Base-by-base conservation (phyloP, 495 filamentous ascomycete species). In the Aspergillus campestris region DNA sequence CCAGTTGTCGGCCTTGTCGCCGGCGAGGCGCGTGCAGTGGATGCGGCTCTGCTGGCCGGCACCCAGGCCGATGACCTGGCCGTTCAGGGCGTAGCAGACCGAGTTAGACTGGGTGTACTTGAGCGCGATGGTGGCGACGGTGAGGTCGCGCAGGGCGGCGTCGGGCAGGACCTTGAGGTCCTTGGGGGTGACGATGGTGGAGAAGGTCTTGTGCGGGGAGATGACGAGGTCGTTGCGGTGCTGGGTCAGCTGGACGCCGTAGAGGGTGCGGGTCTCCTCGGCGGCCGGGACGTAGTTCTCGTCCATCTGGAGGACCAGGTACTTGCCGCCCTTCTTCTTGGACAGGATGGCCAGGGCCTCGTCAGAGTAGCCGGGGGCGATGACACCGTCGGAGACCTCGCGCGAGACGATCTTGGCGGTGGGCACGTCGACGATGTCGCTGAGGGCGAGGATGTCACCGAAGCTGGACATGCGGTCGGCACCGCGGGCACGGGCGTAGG, bases 41-140 rank as follows among this genome's bases (percentile, higher is more conserved):
- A 98, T 98, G 53, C 92, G 82, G 49, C 86, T 91, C 70, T 98
- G 92, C 67, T 98, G 92, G 41, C 92, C 92, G 41, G 92, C 92
- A 50, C 94, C 92, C 36, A 98, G 78, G 40, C 92, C 92, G 52
- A 98, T 80, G 63, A 95, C 75, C 65, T 97, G 94, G 11, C 92
- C 92, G 53, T 95, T 87, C 46, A 91, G 80, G 35, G 92, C 89
- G 61, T 96, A 97, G 79, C 92, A 96, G 55, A 98, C 92, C 11
- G 89, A 95, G 75, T 98, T 98, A 57, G 86, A 92, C 68, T 98
- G 92, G 1, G 92, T 98, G 71, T 90, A 98, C 73, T 98, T 98
- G 35, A 95, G 74, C 6, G 92, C 86, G 53, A 98, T 95, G 41
- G 94, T 97, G 30, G 92, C 92, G 33, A 98, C 87, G 27, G 91